Percentiles rank a stretch among this genome's conserved stretches.
phyloP scores from a whole-genome alignment of 2,329 filamentous ascomycete genomes.

The Talaromyces sp. region DNA sequence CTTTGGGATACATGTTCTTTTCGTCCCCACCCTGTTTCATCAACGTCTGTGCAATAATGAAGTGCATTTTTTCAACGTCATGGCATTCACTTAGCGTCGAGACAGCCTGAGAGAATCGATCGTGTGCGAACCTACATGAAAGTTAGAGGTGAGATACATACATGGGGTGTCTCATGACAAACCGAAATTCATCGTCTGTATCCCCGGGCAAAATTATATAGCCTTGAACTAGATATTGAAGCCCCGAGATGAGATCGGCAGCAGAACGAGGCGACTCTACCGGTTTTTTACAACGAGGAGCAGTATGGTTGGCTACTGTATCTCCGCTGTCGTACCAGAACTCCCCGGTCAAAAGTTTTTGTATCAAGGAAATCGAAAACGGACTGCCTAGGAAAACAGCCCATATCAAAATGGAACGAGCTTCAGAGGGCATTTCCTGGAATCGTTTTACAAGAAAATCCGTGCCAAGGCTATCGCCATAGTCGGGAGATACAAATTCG shows the following conservation, averaged over 20 bases:
- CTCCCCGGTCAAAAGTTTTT: constrained; percentile 69
- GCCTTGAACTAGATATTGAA: constrained; percentile 75
- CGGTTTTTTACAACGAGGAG: neutral
- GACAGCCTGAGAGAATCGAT: constrained; percentile 76
- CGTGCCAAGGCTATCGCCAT: constrained; percentile 73
- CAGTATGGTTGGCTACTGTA: constrained; percentile 22
- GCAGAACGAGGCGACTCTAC: constrained; percentile 55
- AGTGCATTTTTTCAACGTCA: constrained; percentile 77
- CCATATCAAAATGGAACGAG: constrained; percentile 81
- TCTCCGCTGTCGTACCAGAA: constrained; percentile 56
- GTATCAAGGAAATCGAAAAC: constrained; percentile 79
- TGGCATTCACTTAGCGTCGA: constrained; percentile 61
- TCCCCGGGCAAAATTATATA: constrained; percentile 79
- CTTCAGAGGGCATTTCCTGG: constrained; percentile 65
- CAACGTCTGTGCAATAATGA: constrained; percentile 75
- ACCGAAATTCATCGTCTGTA: constrained; percentile 73
- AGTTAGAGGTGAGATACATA: neutral
- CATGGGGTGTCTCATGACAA: constrained; percentile 2
- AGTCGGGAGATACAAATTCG: constrained; percentile 72
- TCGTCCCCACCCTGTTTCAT: constrained; percentile 65
- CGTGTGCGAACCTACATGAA: constrained; percentile 67
- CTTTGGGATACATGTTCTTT: constrained; percentile 64
- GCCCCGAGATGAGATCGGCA: constrained; percentile 61
- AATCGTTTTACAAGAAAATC: constrained; percentile 77
- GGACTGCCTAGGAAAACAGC: constrained; percentile 73